A percentile compares a stretch with the other conserved stretches of the same genome.
Conservation (phyloP, 768 basidiomycete genomes). For the Crassisporium funariophilum region DNA sequence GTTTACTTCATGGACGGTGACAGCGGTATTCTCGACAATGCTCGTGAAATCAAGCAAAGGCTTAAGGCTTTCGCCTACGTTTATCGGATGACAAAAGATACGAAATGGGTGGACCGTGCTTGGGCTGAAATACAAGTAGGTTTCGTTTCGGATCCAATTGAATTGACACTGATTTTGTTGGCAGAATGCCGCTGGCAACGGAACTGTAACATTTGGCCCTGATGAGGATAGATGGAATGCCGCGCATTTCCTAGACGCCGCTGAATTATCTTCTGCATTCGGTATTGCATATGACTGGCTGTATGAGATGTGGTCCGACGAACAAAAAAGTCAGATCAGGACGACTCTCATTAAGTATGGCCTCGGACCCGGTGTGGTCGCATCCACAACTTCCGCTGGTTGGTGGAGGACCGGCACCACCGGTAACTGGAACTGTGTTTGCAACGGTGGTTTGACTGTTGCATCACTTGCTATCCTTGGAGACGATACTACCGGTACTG, state of each 20-base stretch:
- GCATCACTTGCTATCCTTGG: conserved; percentile 88
- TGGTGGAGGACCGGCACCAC: conserved; percentile 80
- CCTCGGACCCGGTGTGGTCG: conserved; percentile 62
- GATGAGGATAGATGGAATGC: conserved; percentile 80
- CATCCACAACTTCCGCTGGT: conserved; percentile 49
- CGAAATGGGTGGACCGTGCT: conserved; percentile 84
- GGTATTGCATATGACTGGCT: conserved; percentile 97
- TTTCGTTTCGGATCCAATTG: conserved; percentile 10
- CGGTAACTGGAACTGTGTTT: conserved; percentile 99
- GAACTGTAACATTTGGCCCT: conserved; percentile 65
- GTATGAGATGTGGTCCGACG: conserved; percentile 76
- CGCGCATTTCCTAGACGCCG: conserved; percentile 87
- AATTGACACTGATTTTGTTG: background rate
- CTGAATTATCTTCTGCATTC: conserved; percentile 88
- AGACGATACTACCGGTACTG: conserved; percentile 77
- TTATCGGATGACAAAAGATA: conserved; percentile 90
- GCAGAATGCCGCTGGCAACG: conserved; percentile 78
- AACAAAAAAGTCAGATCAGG: conserved; percentile 71
- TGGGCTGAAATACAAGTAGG: conserved; percentile 83
- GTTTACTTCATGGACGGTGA: conserved; percentile 75
- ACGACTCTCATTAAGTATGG: conserved; percentile 78
- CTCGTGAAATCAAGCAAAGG: conserved; percentile 86
- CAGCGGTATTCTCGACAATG: conserved; percentile 90
- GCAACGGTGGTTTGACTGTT: conserved; percentile 87
- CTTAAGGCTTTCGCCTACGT: conserved; percentile 93